A percentile compares a stretch with the other conserved stretches of the same genome.
Evolutionary conservation across 305 asterid genomes (phyloP).

Genomic region (Fraxinus velutina): DNA sequence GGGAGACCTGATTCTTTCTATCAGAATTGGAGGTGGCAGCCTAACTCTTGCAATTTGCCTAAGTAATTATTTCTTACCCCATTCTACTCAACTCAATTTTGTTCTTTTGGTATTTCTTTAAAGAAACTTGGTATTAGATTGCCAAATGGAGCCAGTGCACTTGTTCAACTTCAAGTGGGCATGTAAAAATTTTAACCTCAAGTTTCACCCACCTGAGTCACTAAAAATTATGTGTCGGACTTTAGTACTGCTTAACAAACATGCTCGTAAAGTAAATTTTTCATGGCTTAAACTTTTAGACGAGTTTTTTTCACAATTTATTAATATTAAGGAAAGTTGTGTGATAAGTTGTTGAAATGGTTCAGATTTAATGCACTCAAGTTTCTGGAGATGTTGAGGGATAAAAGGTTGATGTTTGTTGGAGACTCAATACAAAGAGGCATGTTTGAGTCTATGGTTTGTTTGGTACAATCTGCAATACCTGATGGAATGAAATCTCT

Average conservation of each 20-base stretch:
- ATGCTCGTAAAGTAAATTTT: background rate
- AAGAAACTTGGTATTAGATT: background rate
- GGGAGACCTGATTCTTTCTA: slow-evolving; percentile 75
- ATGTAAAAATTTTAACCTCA: background rate
- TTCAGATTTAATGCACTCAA: slow-evolving; percentile 74
- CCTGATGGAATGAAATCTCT: slow-evolving; percentile 54
- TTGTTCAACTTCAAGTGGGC: background rate
- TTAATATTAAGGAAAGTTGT: background rate
- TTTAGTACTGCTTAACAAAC: background rate
- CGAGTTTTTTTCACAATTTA: background rate
- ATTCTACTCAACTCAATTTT: background rate
- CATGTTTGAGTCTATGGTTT: slow-evolving; percentile 95
- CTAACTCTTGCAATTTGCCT: slow-evolving; percentile 68
- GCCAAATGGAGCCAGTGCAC: background rate
- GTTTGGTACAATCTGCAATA: slow-evolving; percentile 65
- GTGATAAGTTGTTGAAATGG: slow-evolving; percentile 2
- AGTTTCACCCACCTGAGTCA: background rate
- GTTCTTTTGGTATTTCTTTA: background rate
- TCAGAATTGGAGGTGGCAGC: slow-evolving; percentile 95
- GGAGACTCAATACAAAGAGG: slow-evolving; percentile 94
- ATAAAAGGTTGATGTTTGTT: slow-evolving; percentile 79
- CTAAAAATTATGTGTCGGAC: background rate
- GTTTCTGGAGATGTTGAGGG: slow-evolving; percentile 72
- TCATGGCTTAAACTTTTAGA: background rate
- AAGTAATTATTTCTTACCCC: slow-evolving; percentile 36